Conservation (phyloP, 1,284 basidiomycete species). For the Takashimella koratensis region DNA sequence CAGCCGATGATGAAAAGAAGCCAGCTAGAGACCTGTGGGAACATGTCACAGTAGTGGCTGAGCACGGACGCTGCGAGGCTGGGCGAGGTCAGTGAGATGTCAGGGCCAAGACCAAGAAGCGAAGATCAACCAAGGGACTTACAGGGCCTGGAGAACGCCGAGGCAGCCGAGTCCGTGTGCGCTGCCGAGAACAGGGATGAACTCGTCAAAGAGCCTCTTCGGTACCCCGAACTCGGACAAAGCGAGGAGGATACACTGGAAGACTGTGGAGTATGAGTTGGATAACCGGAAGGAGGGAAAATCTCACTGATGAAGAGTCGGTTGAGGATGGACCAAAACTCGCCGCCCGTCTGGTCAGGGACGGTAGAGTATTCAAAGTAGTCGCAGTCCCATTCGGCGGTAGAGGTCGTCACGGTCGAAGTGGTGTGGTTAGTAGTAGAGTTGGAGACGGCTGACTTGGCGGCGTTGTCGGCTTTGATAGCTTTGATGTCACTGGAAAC, state of each 20-base stretch:
- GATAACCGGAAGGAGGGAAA: background rate
- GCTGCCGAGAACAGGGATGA: slow-evolving; percentile 80
- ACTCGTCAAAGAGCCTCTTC: slow-evolving; percentile 64
- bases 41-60: slow-evolving; percentile 71
- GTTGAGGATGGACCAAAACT: slow-evolving; percentile 80
- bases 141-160: slow-evolving; percentile 77
- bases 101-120: background rate
- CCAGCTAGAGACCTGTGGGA: slow-evolving; percentile 78
- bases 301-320: slow-evolving; percentile 63
- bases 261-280: slow-evolving; percentile 45
- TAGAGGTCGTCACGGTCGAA: too few relatives aligned
- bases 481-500: slow-evolving; percentile 63
- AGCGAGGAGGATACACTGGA: slow-evolving; percentile 68
- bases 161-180: slow-evolving; percentile 75
- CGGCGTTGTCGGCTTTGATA: slow-evolving; percentile 26
- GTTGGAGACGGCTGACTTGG: background rate
- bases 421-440: slow-evolving; percentile 1
- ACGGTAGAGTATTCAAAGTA: slow-evolving; percentile 70
- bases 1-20: slow-evolving; percentile 80
- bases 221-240: slow-evolving; percentile 76
- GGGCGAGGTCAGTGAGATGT: background rate
- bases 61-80: slow-evolving; percentile 70
- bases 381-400: slow-evolving; percentile 55
- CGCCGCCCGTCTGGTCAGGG: slow-evolving; percentile 78
- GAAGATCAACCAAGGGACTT: slow-evolving; percentile 26